Evolutionary conservation across 148 eudicot genomes (phyloP).

Genomic region (Chenopodium album): DNA sequence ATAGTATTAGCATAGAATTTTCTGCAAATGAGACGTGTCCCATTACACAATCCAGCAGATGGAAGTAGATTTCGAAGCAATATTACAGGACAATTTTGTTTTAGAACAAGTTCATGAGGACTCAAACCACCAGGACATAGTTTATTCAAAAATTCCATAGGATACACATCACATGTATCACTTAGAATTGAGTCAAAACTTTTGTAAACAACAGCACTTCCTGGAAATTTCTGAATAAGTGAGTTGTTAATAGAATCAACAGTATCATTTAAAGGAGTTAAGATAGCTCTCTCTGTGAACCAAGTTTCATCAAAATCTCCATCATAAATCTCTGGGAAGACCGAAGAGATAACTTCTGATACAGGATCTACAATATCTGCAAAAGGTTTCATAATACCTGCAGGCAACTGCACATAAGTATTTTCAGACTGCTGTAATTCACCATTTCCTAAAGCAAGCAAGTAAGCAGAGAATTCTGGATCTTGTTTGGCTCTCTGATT

Average conservation of each 20-base stretch:
- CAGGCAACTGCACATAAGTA: background rate
- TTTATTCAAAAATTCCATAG: constrained; percentile 11
- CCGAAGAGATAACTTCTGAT: fast-evolving
- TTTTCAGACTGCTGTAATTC: background rate
- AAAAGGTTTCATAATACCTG: background rate
- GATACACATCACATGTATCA: background rate
- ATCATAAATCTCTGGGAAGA: background rate
- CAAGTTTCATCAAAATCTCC: too few relatives aligned
- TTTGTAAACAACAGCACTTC: background rate
- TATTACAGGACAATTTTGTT: constrained; percentile 10
- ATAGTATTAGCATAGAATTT: background rate
- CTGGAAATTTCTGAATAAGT: background rate
- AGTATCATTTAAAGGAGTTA: background rate
- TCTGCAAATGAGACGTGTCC: constrained; percentile 13
- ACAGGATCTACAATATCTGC: background rate
- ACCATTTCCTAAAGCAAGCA: background rate
- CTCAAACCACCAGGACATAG: constrained; percentile 12
- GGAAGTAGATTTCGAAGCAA: constrained; percentile 14
- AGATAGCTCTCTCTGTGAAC: background rate
- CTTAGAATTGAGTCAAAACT: background rate
- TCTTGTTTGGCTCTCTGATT: background rate
- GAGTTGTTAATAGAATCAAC: background rate
- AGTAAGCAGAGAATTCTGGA: background rate
- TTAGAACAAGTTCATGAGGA: constrained; percentile 10
- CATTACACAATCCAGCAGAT: constrained; percentile 12